These are phyloP conservation scores for Singerocomus inundabilis DNA, from an alignment of 1,284 basidiomycete species.

Conservation along the genomic window DNA sequence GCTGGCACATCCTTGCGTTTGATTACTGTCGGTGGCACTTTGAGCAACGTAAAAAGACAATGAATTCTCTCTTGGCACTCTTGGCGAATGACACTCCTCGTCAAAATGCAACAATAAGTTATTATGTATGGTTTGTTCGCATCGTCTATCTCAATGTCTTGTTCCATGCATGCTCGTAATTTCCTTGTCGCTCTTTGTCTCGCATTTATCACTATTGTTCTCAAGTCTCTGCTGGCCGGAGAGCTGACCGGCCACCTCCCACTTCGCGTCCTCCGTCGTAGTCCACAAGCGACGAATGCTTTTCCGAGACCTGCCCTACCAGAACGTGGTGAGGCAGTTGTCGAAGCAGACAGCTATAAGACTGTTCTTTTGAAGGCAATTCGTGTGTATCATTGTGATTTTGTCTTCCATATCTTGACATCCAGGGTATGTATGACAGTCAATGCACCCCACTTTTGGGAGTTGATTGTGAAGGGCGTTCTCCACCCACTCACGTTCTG, in stretches of 20 bases:
- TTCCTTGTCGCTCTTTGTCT: constrained; percentile 25
- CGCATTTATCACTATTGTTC: constrained; percentile 6
- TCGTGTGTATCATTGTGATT: constrained; percentile 9
- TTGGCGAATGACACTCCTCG: no score
- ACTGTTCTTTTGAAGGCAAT: constrained; percentile 15
- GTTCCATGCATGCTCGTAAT: constrained; percentile 8
- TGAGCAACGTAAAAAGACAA: no score
- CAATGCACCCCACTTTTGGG: constrained; percentile 18
- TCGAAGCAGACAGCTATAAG: not conserved
- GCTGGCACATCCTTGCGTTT: no score
- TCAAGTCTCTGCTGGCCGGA: constrained; percentile 12
- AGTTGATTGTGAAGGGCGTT: constrained; percentile 16
- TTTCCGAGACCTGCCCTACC: no score
- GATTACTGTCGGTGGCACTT: no score
- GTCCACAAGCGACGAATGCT: not conserved
- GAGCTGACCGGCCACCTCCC: not conserved
- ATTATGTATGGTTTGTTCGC: not conserved
- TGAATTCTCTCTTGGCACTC: not conserved
- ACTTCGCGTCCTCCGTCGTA: not conserved
- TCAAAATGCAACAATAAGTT: no score
- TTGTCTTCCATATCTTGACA: not conserved
- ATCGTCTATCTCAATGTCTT: constrained; percentile 4
- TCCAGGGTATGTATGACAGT: constrained; percentile 1
- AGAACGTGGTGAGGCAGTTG: not conserved
- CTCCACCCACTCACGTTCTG: constrained; percentile 13